Conservation (phyloP, 169 alveolate species). For the Plasmodium knowlesi region DNA sequence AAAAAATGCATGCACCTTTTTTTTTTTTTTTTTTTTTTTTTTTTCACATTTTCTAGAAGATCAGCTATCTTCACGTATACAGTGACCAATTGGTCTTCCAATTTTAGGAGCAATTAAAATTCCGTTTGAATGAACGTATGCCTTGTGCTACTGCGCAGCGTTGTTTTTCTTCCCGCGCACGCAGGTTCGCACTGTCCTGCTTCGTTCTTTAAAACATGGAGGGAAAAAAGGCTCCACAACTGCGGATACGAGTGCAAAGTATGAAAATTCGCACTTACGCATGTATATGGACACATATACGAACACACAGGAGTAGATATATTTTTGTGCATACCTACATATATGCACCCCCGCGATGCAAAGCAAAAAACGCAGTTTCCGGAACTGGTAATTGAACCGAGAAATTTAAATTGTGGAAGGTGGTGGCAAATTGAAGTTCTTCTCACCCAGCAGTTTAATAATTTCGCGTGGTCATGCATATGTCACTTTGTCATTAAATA, state of each 20-base stretch:
- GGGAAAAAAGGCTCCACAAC: not conserved
- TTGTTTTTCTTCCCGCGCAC: not conserved
- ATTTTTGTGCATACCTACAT: not conserved
- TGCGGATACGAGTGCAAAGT: not conserved
- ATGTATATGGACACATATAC: not conserved
- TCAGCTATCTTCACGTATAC: not conserved
- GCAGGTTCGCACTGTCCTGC: not conserved
- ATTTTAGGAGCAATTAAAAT: not conserved
- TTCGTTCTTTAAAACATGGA: not conserved
- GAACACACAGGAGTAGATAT: not conserved
- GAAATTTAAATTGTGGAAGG: not conserved
- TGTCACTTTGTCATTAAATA: not conserved
- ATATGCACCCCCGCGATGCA: not conserved
- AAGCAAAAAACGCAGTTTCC: not conserved
- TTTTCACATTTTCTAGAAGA: not conserved
- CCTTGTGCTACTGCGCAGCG: not conserved
- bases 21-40: slow-evolving; percentile 3
- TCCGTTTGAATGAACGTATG: not conserved
- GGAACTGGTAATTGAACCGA: not conserved
- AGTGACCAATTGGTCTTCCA: not conserved
- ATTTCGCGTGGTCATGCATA: not conserved
- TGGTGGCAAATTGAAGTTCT: not conserved
- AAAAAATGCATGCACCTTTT: not conserved
- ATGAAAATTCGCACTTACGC: not conserved
- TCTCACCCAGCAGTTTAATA: not conserved